Conservation (phyloP, 2,329 filamentous ascomycete genomes). For the Microsporum audouinii region DNA sequence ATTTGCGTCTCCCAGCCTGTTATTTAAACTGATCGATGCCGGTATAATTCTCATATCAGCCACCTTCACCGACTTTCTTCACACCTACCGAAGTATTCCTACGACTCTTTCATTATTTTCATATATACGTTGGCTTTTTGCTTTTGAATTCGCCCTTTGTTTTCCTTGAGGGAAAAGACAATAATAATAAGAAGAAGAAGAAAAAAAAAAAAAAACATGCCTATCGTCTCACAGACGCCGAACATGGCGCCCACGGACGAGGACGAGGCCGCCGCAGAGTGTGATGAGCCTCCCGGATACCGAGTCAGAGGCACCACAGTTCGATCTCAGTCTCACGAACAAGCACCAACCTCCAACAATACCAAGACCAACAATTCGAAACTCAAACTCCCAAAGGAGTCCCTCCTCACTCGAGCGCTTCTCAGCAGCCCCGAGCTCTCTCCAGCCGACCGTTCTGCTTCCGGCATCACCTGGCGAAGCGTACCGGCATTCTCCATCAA, state of each 20-base stretch:
- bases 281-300: constrained; percentile 76
- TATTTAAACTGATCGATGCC: background rate
- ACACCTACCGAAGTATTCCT: background rate
- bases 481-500: constrained; percentile 27
- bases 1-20: background rate
- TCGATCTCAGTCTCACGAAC: constrained; percentile 4
- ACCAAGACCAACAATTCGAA: constrained; percentile 33
- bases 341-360: background rate
- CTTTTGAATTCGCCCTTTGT: background rate
- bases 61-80: background rate
- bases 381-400: constrained; percentile 51
- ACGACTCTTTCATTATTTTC: background rate
- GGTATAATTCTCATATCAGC: background rate
- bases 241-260: constrained; percentile 33
- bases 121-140: background rate
- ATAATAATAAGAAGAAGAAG: background rate
- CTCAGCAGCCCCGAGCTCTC: constrained; percentile 50
- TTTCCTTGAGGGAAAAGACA: background rate
- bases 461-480: constrained; percentile 12
- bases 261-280: constrained; percentile 60
- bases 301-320: constrained; percentile 6
- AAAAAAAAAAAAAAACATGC: constrained; percentile 28
- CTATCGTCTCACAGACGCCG: constrained; percentile 32
- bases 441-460: constrained; percentile 19
- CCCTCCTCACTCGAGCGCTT: constrained; percentile 77